Base-by-base conservation (phyloP, 2,329 filamentous ascomycete species). In the Tolypocladium album region DNA sequence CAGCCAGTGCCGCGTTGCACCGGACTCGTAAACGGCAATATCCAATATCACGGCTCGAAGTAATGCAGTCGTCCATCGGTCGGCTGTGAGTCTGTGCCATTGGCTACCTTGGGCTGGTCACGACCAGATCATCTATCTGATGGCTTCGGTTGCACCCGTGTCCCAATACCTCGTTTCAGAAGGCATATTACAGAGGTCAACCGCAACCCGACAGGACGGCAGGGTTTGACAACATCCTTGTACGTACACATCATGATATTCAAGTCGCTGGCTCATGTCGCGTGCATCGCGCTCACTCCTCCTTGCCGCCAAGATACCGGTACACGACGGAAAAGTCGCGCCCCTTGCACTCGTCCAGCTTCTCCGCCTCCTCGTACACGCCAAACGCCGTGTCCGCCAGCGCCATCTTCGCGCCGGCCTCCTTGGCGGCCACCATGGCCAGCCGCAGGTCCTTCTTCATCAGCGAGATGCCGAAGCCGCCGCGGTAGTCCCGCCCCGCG, bases 291-390 rank as follows among this genome's bases (percentile, higher is more conserved):
- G n/a, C 20, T 45, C 55, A 24, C 59, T 83, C 79, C 66, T 81
- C 79, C 66, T 81, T 78, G 2, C 82, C 81, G 0, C 80, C 82
- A 50, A 92, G 68, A 75, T 87, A 90, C 67, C 87, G 80, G 72
- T 92, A 94, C 11, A 94, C 85, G 9, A 93, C 88, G 0, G 88
- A 92, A 72, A 94, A 94, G 70, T 94, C 90, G 61, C 87, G 83
- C 0, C 88, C 88, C 63, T 83, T 82, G 69, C 83, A 88, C 55
- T 72, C 68, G 59, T 89, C 83, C 56, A 79, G 76, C 65, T 80
- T 74, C 69, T 87, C 85, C 0, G 87, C 86, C 36, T 78, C 76
- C 64, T 86, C 84, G 67, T 94, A 94, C 8, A 93, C 83, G 56
- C 82, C 78, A 43, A 76, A 79, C 1, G 88, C 88, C 65, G 78